Evolutionary conservation across 148 eudicot genomes (phyloP).

Genomic region (Chenopodium berlandieri): DNA sequence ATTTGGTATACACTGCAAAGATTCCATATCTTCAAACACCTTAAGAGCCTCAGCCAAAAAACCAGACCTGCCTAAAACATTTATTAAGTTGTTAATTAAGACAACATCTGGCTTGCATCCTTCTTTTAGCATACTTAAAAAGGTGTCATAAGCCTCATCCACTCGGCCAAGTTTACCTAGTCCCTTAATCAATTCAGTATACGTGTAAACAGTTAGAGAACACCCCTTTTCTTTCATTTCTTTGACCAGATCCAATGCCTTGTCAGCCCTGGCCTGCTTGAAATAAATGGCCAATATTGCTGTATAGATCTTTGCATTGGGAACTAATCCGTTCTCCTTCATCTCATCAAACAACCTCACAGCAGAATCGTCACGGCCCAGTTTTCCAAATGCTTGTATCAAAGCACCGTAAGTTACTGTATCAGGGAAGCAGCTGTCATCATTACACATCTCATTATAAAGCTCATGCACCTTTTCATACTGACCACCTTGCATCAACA

Average conservation of each 20-base stretch:
- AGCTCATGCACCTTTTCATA: conserved; percentile 89
- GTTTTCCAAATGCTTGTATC: conserved; percentile 72
- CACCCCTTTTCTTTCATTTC: conserved; percentile 82
- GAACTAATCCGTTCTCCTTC: conserved; percentile 77
- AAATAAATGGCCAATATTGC: conserved; percentile 67
- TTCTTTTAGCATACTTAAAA: conserved; percentile 62
- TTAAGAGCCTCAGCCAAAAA: conserved; percentile 70
- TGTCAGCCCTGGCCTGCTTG: conserved; percentile 55
- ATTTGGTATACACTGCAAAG: conserved; percentile 60
- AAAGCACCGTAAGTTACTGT: conserved; percentile 82
- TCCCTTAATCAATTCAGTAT: conserved; percentile 83
- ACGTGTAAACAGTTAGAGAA: conserved; percentile 82
- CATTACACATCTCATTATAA: conserved; percentile 88
- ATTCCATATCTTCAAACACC: conserved; percentile 71
- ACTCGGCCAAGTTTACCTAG: conserved; percentile 72
- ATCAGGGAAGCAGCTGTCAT: conserved; percentile 79
- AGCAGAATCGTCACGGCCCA: conserved; percentile 74
- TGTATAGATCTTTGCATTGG: conserved; percentile 82
- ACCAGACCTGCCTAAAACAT: conserved; percentile 71
- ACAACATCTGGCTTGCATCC: conserved; percentile 90
- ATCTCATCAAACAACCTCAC: conserved; percentile 82
- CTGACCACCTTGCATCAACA: conserved; percentile 88
- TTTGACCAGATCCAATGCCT: conserved; percentile 56
- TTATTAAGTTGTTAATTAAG: conserved; percentile 74
- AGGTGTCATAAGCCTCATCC: conserved; percentile 74